Evolutionary conservation across 305 asterid species (phyloP).

Genomic region (Withania somnifera): DNA sequence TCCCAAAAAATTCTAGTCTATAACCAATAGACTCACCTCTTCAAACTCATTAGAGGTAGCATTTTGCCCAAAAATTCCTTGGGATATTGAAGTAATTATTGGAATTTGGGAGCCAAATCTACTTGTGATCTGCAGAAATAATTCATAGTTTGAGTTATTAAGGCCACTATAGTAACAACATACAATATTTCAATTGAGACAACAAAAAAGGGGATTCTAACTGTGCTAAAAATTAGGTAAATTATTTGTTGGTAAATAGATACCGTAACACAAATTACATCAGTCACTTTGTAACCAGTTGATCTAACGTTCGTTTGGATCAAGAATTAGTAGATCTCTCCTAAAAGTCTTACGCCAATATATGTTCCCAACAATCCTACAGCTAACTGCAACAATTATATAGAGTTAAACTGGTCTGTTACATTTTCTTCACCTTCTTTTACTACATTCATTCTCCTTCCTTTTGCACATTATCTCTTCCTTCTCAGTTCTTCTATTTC

Average conservation of each 20-base stretch:
- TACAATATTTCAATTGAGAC: not conserved
- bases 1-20: not conserved
- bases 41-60: slow-evolving; percentile 5
- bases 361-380: not conserved
- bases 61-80: slow-evolving; percentile 12
- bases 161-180: not conserved
- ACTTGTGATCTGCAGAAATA: slow-evolving; percentile 7
- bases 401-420: not conserved
- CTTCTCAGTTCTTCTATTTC: not conserved
- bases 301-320: not conserved
- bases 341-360: not conserved
- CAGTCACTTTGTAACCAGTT: not conserved
- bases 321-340: not conserved
- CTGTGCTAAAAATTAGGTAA: not conserved
- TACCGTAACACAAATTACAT: not conserved
- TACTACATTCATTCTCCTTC: not conserved
- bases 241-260: not conserved
- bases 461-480: not conserved
- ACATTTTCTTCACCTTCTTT: not conserved
- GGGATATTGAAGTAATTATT: slow-evolving; percentile 5
- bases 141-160: not conserved
- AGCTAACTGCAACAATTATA: not conserved
- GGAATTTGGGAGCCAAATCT: slow-evolving; percentile 11
- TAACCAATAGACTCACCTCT: slow-evolving; percentile 2
- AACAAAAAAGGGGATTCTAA: not conserved